Evolutionary conservation across 495 filamentous ascomycete genomes (phyloP), one percentile per base, ranked within the genome.

Genomic region (Annulohypoxylon stygium): DNA sequence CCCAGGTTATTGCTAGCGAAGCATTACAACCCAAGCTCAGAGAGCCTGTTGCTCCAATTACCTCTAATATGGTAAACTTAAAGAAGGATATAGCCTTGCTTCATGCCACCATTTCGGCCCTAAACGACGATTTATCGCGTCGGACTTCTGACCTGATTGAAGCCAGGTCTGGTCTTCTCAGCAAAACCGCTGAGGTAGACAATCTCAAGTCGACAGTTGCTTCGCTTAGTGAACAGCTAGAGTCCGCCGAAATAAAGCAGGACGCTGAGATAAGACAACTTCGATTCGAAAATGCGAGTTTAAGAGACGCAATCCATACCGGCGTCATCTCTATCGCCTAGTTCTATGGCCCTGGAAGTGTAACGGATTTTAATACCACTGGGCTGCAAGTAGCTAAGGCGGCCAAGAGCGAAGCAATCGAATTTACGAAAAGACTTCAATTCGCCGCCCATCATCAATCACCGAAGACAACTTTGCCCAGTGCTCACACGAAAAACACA

Each of bases 231-330:
- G 7, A 41, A 41, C 9, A 12, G 2, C 10, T 41, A 12, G 10
- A 41, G 37, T 41, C 10, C 9, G 7, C 37, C 10, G 11, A 41
- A 41, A 12, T 7, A 1, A 12, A 41, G 37, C 3, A 41, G 10
- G 37, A 41, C 10, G 1, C 3, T 3, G 37, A 41, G 37, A 41
- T 41, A 11, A 3, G 2, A 41, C 37, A 60, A 9, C 58, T 73
- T 3, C 39, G 54, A n/a, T 47, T 2, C 6, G 64, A 73, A 1
- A 63, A 39, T 36, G 64, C 47, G 0, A 16, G 34, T 3, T 34
- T 73, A 0, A 53, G 70, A 18, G 60, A 73, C 25, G 20, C 70
- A 0, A 58, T 73, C 7, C 70, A 68, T 33, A 68, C 59, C 0
- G 70, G 70, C 7, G 3, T 64, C 2, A 54, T 73, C 34, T 51